A percentile compares a stretch with the other conserved stretches of the same genome.
Conservation (phyloP, 495 filamentous ascomycete genomes). For the Cenococcum geophilum region DNA sequence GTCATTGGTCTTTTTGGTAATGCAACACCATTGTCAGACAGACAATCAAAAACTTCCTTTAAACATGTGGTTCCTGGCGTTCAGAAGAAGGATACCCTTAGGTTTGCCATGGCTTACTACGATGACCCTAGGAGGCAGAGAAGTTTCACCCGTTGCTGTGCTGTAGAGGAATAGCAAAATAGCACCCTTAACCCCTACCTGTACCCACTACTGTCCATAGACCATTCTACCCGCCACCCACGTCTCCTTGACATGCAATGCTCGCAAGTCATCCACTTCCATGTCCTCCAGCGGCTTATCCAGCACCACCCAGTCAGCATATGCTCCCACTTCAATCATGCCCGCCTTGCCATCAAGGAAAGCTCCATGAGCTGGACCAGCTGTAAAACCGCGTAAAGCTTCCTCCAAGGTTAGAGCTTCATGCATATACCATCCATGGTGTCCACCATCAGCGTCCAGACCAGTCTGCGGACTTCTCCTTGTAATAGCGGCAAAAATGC, state of each 20-base stretch:
- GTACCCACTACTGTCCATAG: slow-evolving; percentile 18
- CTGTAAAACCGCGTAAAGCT: slow-evolving; percentile 53
- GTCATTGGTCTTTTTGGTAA: no score
- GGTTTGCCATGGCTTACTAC: no score
- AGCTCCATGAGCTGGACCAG: slow-evolving; percentile 44
- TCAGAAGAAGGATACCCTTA: no score
- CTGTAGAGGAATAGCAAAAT: no score
- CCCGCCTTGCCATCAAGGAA: slow-evolving; percentile 48
- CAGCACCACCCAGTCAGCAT: slow-evolving; percentile 59
- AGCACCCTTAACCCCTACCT: no score
- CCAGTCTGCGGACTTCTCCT: slow-evolving; percentile 49
- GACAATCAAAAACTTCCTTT: no score
- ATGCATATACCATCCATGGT: slow-evolving; percentile 48
- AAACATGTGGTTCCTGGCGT: no score
- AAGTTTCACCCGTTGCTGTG: no score
- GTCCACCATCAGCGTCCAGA: slow-evolving; percentile 40
- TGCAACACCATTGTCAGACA: no score
- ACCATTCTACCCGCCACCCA: slow-evolving; percentile 54
- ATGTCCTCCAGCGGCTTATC: slow-evolving; percentile 43
- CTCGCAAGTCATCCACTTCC: slow-evolving; percentile 44
- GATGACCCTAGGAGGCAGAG: no score
- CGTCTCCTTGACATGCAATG: slow-evolving; percentile 52
- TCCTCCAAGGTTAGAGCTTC: slow-evolving; percentile 49
- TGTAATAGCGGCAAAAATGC: slow-evolving; percentile 57
- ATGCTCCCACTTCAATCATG: slow-evolving; percentile 46